Percentiles rank a stretch among this genome's conserved stretches.
Conservation (phyloP, 139 green algal species). For the Chlorella sorokiniana region DNA sequence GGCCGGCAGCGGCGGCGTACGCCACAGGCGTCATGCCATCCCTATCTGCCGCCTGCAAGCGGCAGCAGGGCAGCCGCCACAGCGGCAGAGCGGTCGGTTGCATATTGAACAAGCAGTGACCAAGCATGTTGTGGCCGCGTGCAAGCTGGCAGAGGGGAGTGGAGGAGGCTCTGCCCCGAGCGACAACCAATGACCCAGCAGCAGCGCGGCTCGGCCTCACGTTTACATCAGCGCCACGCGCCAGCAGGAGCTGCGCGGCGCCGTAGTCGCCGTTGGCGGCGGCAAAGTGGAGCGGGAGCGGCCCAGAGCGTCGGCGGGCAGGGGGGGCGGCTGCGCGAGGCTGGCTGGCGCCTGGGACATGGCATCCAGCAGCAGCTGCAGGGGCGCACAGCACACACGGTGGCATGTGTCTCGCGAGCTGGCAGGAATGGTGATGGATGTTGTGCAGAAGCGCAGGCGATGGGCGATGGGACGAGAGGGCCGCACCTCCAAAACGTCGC, state of each 20-base stretch:
- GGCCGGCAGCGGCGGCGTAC: not conserved
- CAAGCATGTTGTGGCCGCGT: no score
- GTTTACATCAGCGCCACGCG: conserved; percentile 2
- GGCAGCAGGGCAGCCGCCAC: no score
- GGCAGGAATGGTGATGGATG: no score
- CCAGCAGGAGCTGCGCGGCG: conserved; percentile 22
- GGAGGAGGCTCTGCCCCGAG: no score
- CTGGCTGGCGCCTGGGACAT: not conserved
- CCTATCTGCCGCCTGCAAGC: not conserved
- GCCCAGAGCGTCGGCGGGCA: not conserved
- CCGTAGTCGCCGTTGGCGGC: conserved; percentile 9
- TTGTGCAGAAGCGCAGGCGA: no score
- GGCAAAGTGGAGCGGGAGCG: conserved; percentile 24
- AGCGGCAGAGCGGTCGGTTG: not conserved
- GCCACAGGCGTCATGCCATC: not conserved
- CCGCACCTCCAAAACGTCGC: not conserved
- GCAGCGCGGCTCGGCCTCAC: not conserved
- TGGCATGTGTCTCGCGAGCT: no score
- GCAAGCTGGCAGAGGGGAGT: not conserved
- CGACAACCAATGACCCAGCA: no score
- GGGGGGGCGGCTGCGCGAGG: not conserved
- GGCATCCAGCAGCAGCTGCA: conserved; percentile 14
- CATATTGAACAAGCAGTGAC: no score
- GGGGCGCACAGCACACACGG: not conserved
- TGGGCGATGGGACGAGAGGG: no score